phyloP scores from a whole-genome alignment of 495 filamentous ascomycete genomes.

The Zalerion maritima region DNA sequence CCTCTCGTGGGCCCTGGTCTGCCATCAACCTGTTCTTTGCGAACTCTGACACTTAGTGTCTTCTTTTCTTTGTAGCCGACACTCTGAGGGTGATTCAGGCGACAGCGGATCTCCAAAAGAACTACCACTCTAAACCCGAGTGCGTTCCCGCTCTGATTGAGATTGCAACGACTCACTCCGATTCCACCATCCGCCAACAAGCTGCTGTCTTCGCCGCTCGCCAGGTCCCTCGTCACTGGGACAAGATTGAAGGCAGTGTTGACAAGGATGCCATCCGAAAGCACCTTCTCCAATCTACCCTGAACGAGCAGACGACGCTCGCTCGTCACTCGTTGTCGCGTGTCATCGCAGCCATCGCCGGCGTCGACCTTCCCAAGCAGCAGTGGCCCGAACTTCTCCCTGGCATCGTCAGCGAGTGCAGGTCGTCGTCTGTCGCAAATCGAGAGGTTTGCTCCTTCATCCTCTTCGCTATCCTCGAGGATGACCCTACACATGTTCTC shows the following conservation, averaged over 20 bases:
- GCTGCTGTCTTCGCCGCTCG: conserved; percentile 77
- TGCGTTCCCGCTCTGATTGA: conserved; percentile 74
- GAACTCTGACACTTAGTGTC: conserved; percentile 5
- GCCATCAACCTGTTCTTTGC: conserved; percentile 22
- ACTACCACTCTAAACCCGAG: conserved; percentile 75
- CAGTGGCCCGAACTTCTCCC: conserved; percentile 75
- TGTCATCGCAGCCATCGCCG: conserved; percentile 74
- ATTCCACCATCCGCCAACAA: conserved; percentile 63
- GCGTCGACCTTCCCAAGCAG: conserved; percentile 70
- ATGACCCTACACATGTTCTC: conserved; percentile 61
- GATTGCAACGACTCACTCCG: conserved; percentile 59
- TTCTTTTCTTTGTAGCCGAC: conserved; percentile 38
- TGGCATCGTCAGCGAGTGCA: conserved; percentile 57
- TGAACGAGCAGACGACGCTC: conserved; percentile 57
- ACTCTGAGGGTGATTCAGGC: conserved; percentile 74
- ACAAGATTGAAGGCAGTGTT: conserved; percentile 33
- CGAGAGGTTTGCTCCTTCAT: conserved; percentile 87
- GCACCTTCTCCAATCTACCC: conserved; percentile 64
- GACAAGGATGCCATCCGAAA: conserved; percentile 64
- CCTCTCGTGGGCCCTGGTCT: conserved; percentile 7
- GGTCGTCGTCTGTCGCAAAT: conserved; percentile 54
- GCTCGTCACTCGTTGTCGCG: conserved; percentile 78
- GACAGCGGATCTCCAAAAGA: conserved; percentile 77
- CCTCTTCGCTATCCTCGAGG: conserved; percentile 79
- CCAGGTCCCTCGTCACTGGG: conserved; percentile 80